These are phyloP conservation scores for Entomortierella parvispora DNA, from an alignment of 192 early-diverging fungal species.

Conservation along the genomic window DNA sequence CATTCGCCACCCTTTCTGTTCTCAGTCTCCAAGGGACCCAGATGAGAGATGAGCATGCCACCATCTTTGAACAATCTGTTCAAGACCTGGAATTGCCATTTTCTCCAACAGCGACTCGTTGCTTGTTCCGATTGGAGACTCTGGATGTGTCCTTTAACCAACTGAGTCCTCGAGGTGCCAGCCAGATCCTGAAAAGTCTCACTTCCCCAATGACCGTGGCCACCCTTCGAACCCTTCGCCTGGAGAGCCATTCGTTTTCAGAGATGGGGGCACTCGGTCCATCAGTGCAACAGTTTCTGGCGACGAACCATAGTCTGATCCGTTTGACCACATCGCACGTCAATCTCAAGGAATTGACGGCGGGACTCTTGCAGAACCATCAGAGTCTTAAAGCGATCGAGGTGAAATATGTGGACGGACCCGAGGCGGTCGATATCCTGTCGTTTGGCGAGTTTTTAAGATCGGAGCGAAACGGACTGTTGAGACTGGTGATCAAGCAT, in stretches of 20 bases:
- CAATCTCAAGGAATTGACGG: conserved; percentile 30
- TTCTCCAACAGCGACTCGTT: too few species aligned
- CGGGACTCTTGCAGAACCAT: conserved; percentile 4
- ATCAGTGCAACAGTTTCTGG: conserved; percentile 25
- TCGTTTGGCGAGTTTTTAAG: conserved; percentile 27
- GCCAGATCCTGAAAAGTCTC: conserved; percentile 13
- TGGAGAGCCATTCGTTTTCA: conserved; percentile 26
- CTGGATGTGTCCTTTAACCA: conserved; percentile 34
- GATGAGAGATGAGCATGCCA: conserved; percentile 22
- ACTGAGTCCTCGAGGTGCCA: conserved; percentile 22
- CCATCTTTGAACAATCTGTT: conserved; percentile 12
- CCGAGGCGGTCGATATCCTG: conserved; percentile 24
- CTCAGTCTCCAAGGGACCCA: conserved; percentile 14
- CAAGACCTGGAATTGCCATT: neutral
- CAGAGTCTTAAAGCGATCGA: conserved; percentile 27
- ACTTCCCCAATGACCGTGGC: neutral
- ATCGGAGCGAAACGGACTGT: conserved; percentile 21
- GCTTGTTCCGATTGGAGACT: conserved; percentile 11
- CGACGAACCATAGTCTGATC: conserved; percentile 12
- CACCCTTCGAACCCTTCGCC: conserved; percentile 11
- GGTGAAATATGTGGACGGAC: conserved; percentile 34
- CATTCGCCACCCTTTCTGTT: conserved; percentile 4
- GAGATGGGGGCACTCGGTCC: conserved; percentile 25
- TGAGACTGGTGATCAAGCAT: conserved; percentile 34
- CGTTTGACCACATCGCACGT: conserved; percentile 36